phyloP scores from a whole-genome alignment of 768 basidiomycete species.

The Mycena leptocephala region DNA sequence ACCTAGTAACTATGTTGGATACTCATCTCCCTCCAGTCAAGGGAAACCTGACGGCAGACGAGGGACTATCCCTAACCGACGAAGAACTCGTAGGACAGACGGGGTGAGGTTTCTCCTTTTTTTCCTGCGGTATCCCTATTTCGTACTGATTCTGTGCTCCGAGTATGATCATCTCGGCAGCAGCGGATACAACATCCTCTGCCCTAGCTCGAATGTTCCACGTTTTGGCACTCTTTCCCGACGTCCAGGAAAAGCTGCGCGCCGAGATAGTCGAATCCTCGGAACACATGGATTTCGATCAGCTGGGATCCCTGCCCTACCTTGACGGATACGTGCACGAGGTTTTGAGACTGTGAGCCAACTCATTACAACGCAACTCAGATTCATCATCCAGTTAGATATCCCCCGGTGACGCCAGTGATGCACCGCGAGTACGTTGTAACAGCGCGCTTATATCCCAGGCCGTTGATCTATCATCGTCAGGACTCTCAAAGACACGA shows the following conservation, averaged over 20 bases:
- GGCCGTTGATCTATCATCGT: too few relatives aligned
- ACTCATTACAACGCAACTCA: too few relatives aligned
- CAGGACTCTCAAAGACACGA: too few relatives aligned
- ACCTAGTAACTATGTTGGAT: not conserved
- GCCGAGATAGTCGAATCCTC: constrained; percentile 39
- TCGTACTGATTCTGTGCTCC: not conserved
- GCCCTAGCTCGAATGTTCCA: not conserved
- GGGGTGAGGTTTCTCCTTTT: not conserved
- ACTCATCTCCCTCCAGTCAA: not conserved
- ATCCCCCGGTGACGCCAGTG: not conserved
- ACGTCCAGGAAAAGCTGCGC: constrained; percentile 10
- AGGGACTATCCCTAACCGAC: not conserved
- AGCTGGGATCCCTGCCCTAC: constrained; percentile 38
- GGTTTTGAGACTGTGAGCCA: constrained; percentile 39
- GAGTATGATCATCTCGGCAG: not conserved
- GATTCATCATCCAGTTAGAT: too few relatives aligned
- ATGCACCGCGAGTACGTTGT: not conserved
- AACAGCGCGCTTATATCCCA: too few relatives aligned
- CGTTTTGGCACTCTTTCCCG: not conserved
- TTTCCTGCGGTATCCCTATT: not conserved
- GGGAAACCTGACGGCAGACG: not conserved
- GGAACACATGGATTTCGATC: constrained; percentile 34
- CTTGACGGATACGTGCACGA: constrained; percentile 45
- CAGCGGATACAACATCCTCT: not conserved
- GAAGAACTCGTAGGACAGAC: not conserved